phyloP scores from a whole-genome alignment of 176 grass and related monocot species.

The Tillandsia leiboldiana region DNA sequence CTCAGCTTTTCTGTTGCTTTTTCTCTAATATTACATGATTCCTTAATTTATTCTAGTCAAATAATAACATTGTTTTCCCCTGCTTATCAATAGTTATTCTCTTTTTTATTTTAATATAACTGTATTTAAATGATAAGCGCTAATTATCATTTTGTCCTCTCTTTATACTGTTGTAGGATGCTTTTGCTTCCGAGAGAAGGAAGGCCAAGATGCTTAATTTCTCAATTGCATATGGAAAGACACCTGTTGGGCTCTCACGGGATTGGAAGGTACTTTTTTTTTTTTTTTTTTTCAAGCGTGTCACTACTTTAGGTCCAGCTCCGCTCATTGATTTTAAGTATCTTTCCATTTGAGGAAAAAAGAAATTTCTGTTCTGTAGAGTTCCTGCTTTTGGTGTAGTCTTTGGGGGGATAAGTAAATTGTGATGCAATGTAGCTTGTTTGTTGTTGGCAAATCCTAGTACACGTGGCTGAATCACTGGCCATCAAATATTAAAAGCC shows the following conservation, averaged over 20 bases:
- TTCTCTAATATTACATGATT: slow-evolving; percentile 3
- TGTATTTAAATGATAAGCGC: too few species aligned
- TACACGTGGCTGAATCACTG: too few species aligned
- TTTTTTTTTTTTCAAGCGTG: not conserved
- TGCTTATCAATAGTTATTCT: not conserved
- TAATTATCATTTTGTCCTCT: too few species aligned
- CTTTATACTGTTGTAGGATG: slow-evolving; percentile 59
- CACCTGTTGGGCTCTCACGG: slow-evolving; percentile 68
- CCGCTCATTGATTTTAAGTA: too few species aligned
- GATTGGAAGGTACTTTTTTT: slow-evolving; percentile 83
- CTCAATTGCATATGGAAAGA: slow-evolving; percentile 97
- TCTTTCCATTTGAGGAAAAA: too few species aligned
- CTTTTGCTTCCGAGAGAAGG: slow-evolving; percentile 87
- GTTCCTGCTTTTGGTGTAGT: too few species aligned
- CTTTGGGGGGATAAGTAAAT: too few species aligned
- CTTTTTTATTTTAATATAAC: too few species aligned
- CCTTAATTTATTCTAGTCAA: not conserved
- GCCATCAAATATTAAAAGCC: too few species aligned
- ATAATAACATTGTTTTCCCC: not conserved
- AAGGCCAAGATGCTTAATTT: slow-evolving; percentile 99
- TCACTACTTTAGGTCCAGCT: not conserved
- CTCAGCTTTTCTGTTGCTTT: not conserved
- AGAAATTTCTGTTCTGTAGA: too few species aligned
- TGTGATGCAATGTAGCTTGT: too few species aligned
- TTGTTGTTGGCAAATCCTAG: too few species aligned